Percentiles rank a stretch among this genome's conserved stretches.
Evolutionary conservation across 2,329 filamentous ascomycete species (phyloP).

Genomic region (Fusarium newnesense): DNA sequence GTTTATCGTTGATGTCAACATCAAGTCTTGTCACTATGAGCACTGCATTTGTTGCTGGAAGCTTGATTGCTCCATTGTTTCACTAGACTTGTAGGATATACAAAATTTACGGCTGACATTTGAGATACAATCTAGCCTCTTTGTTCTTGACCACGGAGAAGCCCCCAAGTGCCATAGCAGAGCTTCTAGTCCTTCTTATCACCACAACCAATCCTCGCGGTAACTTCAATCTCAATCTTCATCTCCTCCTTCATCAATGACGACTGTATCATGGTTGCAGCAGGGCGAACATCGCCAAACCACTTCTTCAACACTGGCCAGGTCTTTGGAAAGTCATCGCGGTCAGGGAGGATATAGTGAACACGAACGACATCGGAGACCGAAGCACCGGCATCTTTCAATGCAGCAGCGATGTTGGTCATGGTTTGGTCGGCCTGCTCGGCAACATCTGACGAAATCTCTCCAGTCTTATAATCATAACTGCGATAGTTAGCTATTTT

Average conservation of each 20-base stretch:
- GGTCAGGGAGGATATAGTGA: constrained; percentile 61
- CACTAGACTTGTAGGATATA: constrained; percentile 26
- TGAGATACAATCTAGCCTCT: neutral
- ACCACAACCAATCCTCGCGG: constrained; percentile 48
- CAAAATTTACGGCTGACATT: neutral
- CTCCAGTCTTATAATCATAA: constrained; percentile 61
- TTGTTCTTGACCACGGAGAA: neutral
- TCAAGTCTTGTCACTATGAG: constrained; percentile 71
- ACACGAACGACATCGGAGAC: constrained; percentile 62
- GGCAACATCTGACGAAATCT: constrained; percentile 56
- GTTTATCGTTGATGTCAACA: constrained; percentile 69
- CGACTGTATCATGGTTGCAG: constrained; percentile 64
- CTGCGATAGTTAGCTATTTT: constrained; percentile 43
- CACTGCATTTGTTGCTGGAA: constrained; percentile 65
- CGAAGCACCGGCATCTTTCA: constrained; percentile 55
- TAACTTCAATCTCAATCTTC: constrained; percentile 58
- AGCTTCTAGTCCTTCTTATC: neutral
- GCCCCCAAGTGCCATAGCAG: neutral
- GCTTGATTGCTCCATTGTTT: constrained; percentile 43
- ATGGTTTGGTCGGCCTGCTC: constrained; percentile 63
- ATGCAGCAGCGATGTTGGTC: constrained; percentile 57
- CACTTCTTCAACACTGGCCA: constrained; percentile 63
- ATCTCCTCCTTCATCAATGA: constrained; percentile 61
- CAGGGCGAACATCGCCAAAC: constrained; percentile 61
- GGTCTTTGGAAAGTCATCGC: constrained; percentile 57